Base-by-base conservation (phyloP, 2,329 filamentous ascomycete genomes). In the Cladosporium halotolerans region DNA sequence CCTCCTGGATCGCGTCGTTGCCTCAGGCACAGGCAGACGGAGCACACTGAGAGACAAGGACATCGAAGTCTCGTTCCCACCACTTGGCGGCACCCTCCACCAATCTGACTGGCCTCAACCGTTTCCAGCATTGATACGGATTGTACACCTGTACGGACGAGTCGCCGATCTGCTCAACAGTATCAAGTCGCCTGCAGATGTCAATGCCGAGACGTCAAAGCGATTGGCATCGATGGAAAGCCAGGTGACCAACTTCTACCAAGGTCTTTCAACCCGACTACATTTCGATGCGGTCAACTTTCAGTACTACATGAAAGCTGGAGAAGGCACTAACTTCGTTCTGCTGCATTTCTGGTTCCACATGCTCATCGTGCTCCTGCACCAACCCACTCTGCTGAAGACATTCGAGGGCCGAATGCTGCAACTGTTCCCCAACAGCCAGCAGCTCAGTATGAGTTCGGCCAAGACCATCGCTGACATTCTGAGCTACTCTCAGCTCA, bases 401-500 rank as follows among this genome's bases (percentile, higher is more conserved):
- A 88, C 86, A 0, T 90, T 93, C 53, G 82, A 83, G 60, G 81
- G 80, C 2, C 74, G 75, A 18, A 84, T 86, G 50, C 78, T 88
- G 46, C 85, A 89, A 53, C 76, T 95, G 1, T 82, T 89, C 36
- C 82, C 86, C 0, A 88, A 93, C 64, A 93, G 88, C 59, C 83
- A 88, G 53, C 88, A 93, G 66, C 64, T 83, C 4, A 89, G 87
- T 56, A 91, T 92, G 85, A 91, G 87, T 11, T 92, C 88, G 19
- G 90, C 89, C 10, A 95, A 95, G 72, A 95, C 89, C 0, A 93
- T 95, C 56, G 89, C 88, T 33, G 89, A 95, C 62, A 95, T 95
- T 13, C 72, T 95, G 8, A 85, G 87, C 1, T 95, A 95, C 68
- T 88, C 89, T 0, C 88, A 95, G 64, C 73, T 95, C 9, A 88